Evolutionary conservation across 306 rosid genomes (phyloP).

Genomic region (Dalbergia cultrata): DNA sequence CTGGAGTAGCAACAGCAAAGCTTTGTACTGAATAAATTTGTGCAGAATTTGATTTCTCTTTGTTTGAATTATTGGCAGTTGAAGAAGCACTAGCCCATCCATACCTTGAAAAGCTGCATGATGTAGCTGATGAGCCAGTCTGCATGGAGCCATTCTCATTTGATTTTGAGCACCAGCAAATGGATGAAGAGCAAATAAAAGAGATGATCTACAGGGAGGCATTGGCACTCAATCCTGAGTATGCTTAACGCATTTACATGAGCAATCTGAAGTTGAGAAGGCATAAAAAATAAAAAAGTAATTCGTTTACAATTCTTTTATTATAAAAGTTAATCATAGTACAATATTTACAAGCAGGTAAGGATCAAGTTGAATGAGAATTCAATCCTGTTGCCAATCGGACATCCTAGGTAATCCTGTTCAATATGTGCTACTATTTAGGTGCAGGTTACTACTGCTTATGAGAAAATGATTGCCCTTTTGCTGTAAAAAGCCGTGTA

Average conservation of each 20-base stretch:
- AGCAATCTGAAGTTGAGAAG: conserved; percentile 25
- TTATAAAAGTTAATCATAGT: conserved; percentile 36
- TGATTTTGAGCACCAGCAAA: conserved; percentile 83
- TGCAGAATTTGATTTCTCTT: conserved; percentile 20
- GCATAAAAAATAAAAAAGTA: not conserved
- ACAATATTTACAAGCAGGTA: conserved; percentile 35
- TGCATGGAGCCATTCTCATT: conserved; percentile 81
- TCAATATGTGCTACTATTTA: conserved; percentile 45
- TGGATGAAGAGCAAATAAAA: conserved; percentile 93
- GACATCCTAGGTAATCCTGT: conserved; percentile 38
- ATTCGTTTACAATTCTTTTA: conserved; percentile 40
- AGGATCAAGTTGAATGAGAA: conserved; percentile 36
- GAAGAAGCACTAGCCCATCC: conserved; percentile 98
- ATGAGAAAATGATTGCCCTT: conserved; percentile 41
- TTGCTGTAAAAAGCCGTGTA: conserved; percentile 52
- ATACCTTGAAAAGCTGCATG: conserved; percentile 94
- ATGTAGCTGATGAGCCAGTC: conserved; percentile 88
- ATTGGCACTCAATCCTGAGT: conserved; percentile 80
- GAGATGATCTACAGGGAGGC: conserved; percentile 95
- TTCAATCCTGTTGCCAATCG: conserved; percentile 34
- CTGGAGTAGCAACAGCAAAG: conserved; percentile 30
- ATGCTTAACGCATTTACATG: conserved; percentile 54
- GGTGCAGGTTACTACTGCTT: conserved; percentile 44
- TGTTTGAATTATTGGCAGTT: conserved; percentile 62
- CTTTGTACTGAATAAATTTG: conserved; percentile 22